These are phyloP conservation scores for Dothiorella sarmentorum DNA, from an alignment of 2,329 filamentous ascomycete species.

Conservation along the genomic window DNA sequence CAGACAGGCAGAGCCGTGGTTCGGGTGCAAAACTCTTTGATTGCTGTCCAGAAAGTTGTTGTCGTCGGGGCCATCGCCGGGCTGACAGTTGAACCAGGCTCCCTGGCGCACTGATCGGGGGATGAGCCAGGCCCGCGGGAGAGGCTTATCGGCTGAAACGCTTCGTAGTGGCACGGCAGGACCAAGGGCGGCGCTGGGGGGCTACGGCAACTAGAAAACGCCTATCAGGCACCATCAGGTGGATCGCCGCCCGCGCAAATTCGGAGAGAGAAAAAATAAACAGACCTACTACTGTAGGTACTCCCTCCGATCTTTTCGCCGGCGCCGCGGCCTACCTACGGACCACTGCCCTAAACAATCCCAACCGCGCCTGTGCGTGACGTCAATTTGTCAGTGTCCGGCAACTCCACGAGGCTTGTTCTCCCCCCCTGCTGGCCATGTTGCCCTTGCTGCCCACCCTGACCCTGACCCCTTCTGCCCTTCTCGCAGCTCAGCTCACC, in stretches of 20 bases:
- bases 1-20: neutral
- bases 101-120: conserved; percentile 6
- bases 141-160: conserved; percentile 16
- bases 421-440: conserved; percentile 4
- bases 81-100: neutral
- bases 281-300: too few relatives aligned
- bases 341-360: too few relatives aligned
- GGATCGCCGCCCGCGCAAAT: neutral
- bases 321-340: neutral
- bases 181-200: neutral
- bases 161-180: conserved; percentile 8
- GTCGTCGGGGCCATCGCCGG: too few relatives aligned
- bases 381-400: neutral
- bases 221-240: neutral
- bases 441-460: neutral
- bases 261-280: too few relatives aligned
- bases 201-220: neutral
- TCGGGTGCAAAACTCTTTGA: neutral
- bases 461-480: neutral
- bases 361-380: neutral
- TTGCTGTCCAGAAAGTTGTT: neutral
- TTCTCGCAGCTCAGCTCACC: neutral
- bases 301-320: too few relatives aligned
- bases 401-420: neutral
- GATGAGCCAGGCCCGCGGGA: conserved; percentile 7